Evolutionary conservation across 2,329 filamentous ascomycete species (phyloP), one percentile per base, ranked within the genome.

Genomic region (Celoporthe dispersa): DNA sequence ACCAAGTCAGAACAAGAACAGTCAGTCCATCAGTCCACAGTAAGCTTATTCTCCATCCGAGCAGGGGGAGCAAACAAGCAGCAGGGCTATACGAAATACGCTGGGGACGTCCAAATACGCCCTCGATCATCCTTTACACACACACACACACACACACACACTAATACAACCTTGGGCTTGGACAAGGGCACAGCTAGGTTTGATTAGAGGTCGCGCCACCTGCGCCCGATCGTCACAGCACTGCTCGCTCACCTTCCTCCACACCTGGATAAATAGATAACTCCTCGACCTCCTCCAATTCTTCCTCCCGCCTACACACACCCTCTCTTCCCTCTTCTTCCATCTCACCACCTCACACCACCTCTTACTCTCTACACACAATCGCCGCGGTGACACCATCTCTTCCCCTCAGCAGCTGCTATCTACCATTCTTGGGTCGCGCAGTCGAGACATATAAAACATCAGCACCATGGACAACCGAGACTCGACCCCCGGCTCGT

Each of bases 401-500:
- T n/a, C 55, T 19, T 35, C 31, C 8, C 60, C 35, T 16, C 60
- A 28, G 39, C n/a, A 63, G 37, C 25, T 31, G 35, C 3, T 31
- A n/a, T 28, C 59, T 35, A 44, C 60, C 22, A 31, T 22, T 33
- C 35, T 14, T 41, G n/a, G n/a, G 6, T 39, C n/a, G 60, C 35
- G 5, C 19, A 44, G 28, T 19, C 19, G 7, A 12, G 14, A 63
- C 60, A 41, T 62, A 60, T n/a, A 9, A 19, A 68, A 60, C 48
- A 64, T 39, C 44, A 37, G 1, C 62, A 71, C 61, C 60, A 68
- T 64, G 60, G 67, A 64, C 60, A 51, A 48, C 48, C 19, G 48
- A 44, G 35, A 64, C 19, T 64, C 68, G 22, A 57, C 60, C 16
- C 39, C 63, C 1, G 48, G 71, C 41, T 70, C 71, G 12, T 72